phyloP scores from a whole-genome alignment of 164 flowering plant genomes.

The Macadamia tetraphylla region DNA sequence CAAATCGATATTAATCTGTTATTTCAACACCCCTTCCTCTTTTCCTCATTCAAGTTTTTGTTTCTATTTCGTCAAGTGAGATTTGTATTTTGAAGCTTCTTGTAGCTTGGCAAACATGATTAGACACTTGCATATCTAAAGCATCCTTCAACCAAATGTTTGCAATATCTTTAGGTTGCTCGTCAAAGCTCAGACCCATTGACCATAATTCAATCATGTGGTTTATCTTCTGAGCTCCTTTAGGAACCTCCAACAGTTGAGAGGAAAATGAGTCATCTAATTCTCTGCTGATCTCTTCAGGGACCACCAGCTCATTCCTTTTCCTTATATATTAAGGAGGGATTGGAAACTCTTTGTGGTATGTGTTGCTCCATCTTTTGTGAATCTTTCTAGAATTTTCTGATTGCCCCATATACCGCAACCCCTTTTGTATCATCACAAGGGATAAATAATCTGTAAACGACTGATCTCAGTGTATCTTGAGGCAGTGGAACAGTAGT shows the following conservation, averaged over 20 bases:
- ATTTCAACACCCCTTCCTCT: conserved; percentile 16
- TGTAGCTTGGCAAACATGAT: conserved; percentile 66
- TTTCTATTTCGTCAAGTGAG: conserved; percentile 35
- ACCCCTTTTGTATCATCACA: conserved; percentile 79
- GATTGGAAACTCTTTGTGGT: neutral
- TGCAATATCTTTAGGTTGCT: too few relatives aligned
- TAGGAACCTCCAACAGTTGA: conserved; percentile 61
- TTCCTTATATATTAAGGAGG: conserved; percentile 9
- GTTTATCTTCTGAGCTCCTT: conserved; percentile 26
- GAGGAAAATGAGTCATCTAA: conserved; percentile 26
- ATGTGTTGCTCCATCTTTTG: conserved; percentile 25
- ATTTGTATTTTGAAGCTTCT: conserved; percentile 47
- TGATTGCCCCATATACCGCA: conserved; percentile 44
- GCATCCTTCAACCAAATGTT: conserved; percentile 43
- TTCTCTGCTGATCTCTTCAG: conserved; percentile 19
- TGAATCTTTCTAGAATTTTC: conserved; percentile 36
- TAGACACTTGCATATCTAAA: conserved; percentile 75
- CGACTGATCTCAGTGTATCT: conserved; percentile 45
- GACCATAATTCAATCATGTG: too few relatives aligned
- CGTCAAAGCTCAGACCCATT: too few relatives aligned
- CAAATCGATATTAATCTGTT: conserved; percentile 13
- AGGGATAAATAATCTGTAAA: conserved; percentile 62
- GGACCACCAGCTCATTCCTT: conserved; percentile 18
- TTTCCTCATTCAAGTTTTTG: conserved; percentile 17
- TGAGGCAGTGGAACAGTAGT: conserved; percentile 32